Base-by-base conservation (phyloP, 2,329 filamentous ascomycete genomes). In the Malbranchea cinnamomea region DNA sequence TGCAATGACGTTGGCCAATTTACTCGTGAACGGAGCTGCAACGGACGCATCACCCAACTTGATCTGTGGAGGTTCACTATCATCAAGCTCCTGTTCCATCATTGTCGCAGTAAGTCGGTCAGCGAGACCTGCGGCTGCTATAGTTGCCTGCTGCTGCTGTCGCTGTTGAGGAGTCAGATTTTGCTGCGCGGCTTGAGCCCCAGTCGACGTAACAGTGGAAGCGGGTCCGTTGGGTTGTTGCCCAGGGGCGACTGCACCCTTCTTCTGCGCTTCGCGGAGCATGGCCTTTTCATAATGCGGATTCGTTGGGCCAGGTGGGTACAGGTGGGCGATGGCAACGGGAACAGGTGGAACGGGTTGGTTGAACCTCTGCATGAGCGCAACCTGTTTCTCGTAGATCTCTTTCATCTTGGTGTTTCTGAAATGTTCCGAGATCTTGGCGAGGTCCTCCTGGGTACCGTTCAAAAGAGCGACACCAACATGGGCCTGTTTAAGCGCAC, bases 321-420 rank as follows among this genome's bases (percentile, higher is more conserved):
- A 98, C 17, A 98, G 63, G 52, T 98, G 89, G 16, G 89, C 89
- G 43, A 98, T 93, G 45, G 84, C 65, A 36, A 76, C 62, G n/a
- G 89, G 89, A 1, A 95, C 80, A 1, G 89, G 89, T n/a, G 89
- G 89, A 2, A 74, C 55, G 9, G 85, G 82, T 55, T 94, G 85
- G 53, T 92, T 93, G 68, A 95, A 98, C 40, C 87, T 74, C 50
- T 78, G 71, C 82, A 98, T 94, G 53, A 98, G 68, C 26, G 75
- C 65, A 33, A 79, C 70, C 54, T 98, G 89, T 65, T 98, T 95
- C 62, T 95, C 83, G 53, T 98, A 98, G 40, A 98, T 72, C 41
- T 94, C 85, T 67, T 94, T 95, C 81, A 98, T 91, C 67, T 84
- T 92, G 23, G 78, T 92, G 54, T 84, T 92, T 44, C 89, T 78